Conservation (phyloP, 352 stramenopile genomes). For the Pythium scleroteichum region DNA sequence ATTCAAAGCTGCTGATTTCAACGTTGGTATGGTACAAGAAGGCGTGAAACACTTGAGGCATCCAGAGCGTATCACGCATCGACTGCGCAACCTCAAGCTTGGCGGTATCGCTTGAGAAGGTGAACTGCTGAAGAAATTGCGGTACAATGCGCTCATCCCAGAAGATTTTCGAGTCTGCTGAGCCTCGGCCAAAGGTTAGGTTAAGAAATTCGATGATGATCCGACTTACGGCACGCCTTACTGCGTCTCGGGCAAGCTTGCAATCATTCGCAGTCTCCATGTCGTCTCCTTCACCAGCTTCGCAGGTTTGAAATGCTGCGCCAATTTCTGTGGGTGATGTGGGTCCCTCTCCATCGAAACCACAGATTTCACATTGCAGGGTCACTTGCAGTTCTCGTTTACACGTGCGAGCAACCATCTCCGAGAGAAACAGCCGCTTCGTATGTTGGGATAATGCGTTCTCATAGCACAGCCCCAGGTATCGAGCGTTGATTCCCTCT, state of each 20-base stretch:
- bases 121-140: conserved; percentile 46
- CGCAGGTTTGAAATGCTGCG: no score
- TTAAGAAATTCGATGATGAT: conserved; percentile 59
- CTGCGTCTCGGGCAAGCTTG: no score
- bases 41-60: conserved; percentile 52
- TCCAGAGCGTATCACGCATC: background rate
- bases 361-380: conserved; percentile 10
- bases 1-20: conserved; percentile 20
- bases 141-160: conserved; percentile 60
- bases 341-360: background rate
- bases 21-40: conserved; percentile 43
- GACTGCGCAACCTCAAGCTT: background rate
- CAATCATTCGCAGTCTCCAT: no score
- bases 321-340: no score
- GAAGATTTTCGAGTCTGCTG: conserved; percentile 36
- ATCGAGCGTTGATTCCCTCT: conserved; percentile 58
- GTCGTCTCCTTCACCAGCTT: background rate
- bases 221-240: conserved; percentile 14
- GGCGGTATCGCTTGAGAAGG: conserved; percentile 12
- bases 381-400: conserved; percentile 51
- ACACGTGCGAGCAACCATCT: conserved; percentile 64
- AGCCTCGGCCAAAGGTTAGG: conserved; percentile 39
- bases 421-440: conserved; percentile 43
- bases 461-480: conserved; percentile 60
- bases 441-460: conserved; percentile 44